Percentiles rank a stretch among this genome's conserved stretches.
phyloP scores from a whole-genome alignment of 257 asterid species.

The Solanum arcanum region DNA sequence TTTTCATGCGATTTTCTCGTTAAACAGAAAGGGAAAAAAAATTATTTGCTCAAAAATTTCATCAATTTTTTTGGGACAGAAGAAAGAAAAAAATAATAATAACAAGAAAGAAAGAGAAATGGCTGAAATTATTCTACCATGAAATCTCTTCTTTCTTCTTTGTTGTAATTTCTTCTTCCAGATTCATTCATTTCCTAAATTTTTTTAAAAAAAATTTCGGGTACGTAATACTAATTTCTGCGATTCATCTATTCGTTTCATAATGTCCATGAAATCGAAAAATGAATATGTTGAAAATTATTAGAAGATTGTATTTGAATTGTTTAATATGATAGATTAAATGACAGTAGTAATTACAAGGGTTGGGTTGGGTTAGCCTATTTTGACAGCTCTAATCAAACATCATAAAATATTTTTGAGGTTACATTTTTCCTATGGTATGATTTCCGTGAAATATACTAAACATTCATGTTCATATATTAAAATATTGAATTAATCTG shows the following conservation, averaged over 20 bases:
- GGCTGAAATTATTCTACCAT: background rate
- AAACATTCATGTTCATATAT: background rate
- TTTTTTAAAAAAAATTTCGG: background rate
- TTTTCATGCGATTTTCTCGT: constrained; percentile 17
- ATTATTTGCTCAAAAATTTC: background rate
- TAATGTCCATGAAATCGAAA: background rate
- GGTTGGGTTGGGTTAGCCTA: too few species aligned
- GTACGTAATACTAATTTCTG: background rate
- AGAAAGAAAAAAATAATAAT: background rate
- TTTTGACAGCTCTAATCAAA: background rate
- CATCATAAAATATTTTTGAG: background rate
- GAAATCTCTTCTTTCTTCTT: background rate
- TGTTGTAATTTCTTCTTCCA: background rate
- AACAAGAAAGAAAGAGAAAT: constrained; percentile 2
- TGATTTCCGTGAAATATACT: background rate
- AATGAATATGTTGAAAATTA: background rate
- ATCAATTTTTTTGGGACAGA: background rate
- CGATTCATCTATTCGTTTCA: background rate
- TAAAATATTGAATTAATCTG: background rate
- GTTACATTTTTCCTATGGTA: background rate
- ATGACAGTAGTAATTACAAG: background rate
- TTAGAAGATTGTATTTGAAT: background rate
- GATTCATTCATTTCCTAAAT: background rate
- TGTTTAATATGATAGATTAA: background rate
- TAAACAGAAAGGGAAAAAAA: constrained; percentile 14